phyloP scores from a whole-genome alignment of 2,329 filamentous ascomycete genomes.

The Aspergillus brunneoviolaceus region DNA sequence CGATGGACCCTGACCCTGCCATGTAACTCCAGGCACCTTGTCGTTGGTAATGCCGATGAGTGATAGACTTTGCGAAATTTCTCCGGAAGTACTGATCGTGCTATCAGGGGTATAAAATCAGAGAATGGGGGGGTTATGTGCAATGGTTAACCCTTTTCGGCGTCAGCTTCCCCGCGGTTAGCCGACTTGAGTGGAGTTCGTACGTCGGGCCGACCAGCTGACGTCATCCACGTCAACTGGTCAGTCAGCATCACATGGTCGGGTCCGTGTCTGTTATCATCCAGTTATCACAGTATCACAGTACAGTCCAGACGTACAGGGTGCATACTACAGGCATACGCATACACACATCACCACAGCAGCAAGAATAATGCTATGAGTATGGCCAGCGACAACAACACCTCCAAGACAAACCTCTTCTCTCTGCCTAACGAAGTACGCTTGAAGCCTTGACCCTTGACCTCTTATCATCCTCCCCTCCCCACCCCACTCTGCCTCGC shows the following conservation, averaged over 20 bases:
- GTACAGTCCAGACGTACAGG: background rate
- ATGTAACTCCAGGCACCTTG: background rate
- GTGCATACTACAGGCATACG: background rate
- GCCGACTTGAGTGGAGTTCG: background rate
- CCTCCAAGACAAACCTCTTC: slow-evolving; percentile 19
- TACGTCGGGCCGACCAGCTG: background rate
- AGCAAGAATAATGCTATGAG: background rate
- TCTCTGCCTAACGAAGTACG: slow-evolving; percentile 39
- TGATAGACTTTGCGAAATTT: background rate
- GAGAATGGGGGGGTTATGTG: background rate
- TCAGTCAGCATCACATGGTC: background rate
- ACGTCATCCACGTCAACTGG: background rate
- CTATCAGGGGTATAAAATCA: background rate
- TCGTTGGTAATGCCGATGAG: no score
- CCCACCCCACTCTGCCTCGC: background rate
- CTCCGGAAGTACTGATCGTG: background rate
- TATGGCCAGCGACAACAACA: background rate
- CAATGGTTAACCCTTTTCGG: background rate
- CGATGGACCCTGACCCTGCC: background rate
- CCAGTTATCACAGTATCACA: no score
- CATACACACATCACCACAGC: background rate
- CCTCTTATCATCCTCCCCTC: background rate
- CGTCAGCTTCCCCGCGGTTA: background rate
- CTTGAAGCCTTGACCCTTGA: background rate
- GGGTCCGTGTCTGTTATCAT: background rate